Evolutionary conservation across 768 basidiomycete genomes (phyloP).

Genomic region (Lyophyllum decastes): DNA sequence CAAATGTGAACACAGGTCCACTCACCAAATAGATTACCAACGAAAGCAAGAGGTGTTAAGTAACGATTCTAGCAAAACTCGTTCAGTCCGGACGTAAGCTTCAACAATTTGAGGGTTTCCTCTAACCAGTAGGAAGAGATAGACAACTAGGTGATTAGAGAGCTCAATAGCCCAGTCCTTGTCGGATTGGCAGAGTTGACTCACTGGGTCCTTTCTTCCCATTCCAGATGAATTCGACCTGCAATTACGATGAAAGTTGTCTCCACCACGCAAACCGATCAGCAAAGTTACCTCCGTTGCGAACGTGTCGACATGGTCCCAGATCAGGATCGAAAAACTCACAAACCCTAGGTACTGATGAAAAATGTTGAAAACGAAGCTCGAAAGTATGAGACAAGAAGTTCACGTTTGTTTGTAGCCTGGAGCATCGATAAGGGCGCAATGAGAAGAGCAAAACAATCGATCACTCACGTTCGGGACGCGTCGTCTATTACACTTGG

Average conservation of each 20-base stretch:
- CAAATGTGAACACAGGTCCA: not conserved
- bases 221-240: slow-evolving; percentile 58
- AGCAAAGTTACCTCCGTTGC: not conserved
- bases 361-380: not conserved
- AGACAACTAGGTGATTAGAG: slow-evolving; percentile 31
- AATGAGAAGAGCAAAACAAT: not conserved
- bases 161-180: too few relatives aligned
- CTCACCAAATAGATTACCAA: slow-evolving; percentile 53
- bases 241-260: not conserved
- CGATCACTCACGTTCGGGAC: not conserved
- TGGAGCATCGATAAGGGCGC: not conserved
- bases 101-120: too few relatives aligned
- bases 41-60: slow-evolving; percentile 62
- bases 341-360: not conserved
- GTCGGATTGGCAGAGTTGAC: too few relatives aligned
- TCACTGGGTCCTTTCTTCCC: slow-evolving; percentile 45
- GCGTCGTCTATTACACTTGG: not conserved
- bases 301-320: not conserved
- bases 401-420: not conserved
- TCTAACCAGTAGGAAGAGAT: slow-evolving; percentile 44
- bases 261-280: not conserved
- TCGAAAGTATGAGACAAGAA: too few relatives aligned
- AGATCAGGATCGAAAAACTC: not conserved
- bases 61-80: slow-evolving; percentile 54
- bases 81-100: not conserved